Evolutionary conservation across 306 rosid species (phyloP), one percentile per base, ranked within the genome.

Genomic region (Prunus padus): DNA sequence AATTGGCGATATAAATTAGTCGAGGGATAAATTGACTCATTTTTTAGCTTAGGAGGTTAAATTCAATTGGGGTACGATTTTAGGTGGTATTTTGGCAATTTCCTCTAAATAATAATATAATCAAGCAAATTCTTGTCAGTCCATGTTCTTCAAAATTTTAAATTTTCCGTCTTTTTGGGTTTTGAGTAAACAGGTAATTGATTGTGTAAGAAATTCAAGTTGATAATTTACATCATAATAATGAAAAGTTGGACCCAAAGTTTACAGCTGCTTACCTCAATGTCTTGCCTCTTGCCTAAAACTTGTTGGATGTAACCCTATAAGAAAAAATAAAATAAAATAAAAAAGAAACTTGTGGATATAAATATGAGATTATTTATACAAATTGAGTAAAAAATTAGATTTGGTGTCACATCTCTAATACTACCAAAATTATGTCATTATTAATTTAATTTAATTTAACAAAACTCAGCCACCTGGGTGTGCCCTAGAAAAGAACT

Each of bases 391-490:
- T 5, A 18, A 19, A 28, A 40, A 15, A 57, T 56, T 11, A 33
- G 51, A 16, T 72, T 9, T 4, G 76, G 23, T 56, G 67, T 72
- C 67, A 56, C 76, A 56, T 72, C 54, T 56, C 66, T 40, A 72
- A 72, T 37, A 42, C 46, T n/a, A 42, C 54, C 76, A 72, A 72
- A 56, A 12, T 54, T 11, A 13, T 11, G 42, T 51, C 8, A n/a
- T n/a, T 51, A 47, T 40, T 23, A 11, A 40, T 40, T 23, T 4
- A 11, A 40, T 40, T 23, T 4, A 3, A 9, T 40, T 3, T 37
- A 6, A 20, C 65, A 20, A 54, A 18, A 54, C 33, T 11, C 31
- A 33, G 44, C 33, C 37, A 37, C 65, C 28, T 71, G 25, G 46
- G 33, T 69, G 74, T 51, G 74, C 28, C 62, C 3, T 18, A 26